Conservation (phyloP, 2,329 filamentous ascomycete species). For the Emergomyces orientalis region DNA sequence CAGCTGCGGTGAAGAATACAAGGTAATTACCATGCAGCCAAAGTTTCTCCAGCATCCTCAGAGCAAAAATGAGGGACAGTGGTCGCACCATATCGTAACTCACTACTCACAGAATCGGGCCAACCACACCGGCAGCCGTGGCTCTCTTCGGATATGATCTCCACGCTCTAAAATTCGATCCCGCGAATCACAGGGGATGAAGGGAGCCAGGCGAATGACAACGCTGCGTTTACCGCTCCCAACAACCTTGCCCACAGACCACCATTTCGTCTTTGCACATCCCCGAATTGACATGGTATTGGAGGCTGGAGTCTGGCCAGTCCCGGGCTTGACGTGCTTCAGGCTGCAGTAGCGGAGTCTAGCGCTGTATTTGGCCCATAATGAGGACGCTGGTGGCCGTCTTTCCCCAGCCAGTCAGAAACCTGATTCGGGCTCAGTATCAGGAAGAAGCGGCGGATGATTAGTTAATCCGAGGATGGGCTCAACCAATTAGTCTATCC, state of each 20-base stretch:
- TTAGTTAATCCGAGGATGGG: neutral
- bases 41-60: neutral
- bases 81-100: conserved; percentile 1
- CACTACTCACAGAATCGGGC: neutral
- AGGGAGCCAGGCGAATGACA: neutral
- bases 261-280: neutral
- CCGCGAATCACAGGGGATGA: neutral
- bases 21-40: neutral
- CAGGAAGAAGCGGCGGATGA: neutral
- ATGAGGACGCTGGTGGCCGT: neutral
- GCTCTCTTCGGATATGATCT: neutral
- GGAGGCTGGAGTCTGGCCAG: neutral
- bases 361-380: neutral
- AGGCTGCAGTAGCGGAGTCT: neutral
- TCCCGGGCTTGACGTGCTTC: neutral
- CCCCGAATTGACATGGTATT: neutral
- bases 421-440: neutral
- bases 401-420: neutral
- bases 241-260: neutral
- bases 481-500: too few relatives aligned
- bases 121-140: neutral
- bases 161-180: neutral
- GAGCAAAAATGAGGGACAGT: neutral
- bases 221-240: neutral
- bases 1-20: conserved; percentile 2